Base-by-base conservation (phyloP, 192 early-diverging fungal species). In the Radiomyces spectabilis region DNA sequence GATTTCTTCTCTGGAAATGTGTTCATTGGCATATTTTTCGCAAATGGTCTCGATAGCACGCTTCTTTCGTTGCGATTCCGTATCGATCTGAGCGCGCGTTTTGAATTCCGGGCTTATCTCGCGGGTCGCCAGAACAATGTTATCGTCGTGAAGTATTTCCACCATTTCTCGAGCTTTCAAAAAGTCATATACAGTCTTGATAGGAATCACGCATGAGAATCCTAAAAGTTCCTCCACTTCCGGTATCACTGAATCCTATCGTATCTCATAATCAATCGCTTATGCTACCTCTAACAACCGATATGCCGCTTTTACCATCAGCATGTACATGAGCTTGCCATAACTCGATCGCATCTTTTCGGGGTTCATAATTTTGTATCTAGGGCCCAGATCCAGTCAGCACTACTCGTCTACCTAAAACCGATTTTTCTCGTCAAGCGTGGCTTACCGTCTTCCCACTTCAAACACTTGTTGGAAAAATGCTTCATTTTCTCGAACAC, bases 291-390 rank as follows among this genome's bases (percentile, higher is more conserved):
- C 1, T 39, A 24, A 15, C 13, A 16, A 52, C 19, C 16, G 15
- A 41, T 13, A 24, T 5, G 24, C 1, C 9, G n/a, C 15, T 19
- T 27, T 32, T 64, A 77, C 75, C 81, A 81, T 81, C 42, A 98
- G 75, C 73, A 98, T 58, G 65, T 95, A 95, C 76, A 97, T 85
- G 30, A 98, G 72, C 61, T 98, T 98, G 33, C 96, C 96, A 68
- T 98, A 98, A 16, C 86, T 87, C 41, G 79, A 77, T 29, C 96
- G 78, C 92, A 98, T 96, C 69, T 94, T 93, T 65, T 98, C 96
- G 0, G 96, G 96, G 61, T 92, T 89, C 86, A 87, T 88, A 53
- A 91, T 87, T 70, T 92, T 92, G 71, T 91, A 84, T 9, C 67
- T 69, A 49, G 4, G 30, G 5, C 0, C n/a, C 16, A 38, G n/a